Evolutionary conservation across 2,329 filamentous ascomycete genomes (phyloP).

Genomic region (Cladosporium sp.): DNA sequence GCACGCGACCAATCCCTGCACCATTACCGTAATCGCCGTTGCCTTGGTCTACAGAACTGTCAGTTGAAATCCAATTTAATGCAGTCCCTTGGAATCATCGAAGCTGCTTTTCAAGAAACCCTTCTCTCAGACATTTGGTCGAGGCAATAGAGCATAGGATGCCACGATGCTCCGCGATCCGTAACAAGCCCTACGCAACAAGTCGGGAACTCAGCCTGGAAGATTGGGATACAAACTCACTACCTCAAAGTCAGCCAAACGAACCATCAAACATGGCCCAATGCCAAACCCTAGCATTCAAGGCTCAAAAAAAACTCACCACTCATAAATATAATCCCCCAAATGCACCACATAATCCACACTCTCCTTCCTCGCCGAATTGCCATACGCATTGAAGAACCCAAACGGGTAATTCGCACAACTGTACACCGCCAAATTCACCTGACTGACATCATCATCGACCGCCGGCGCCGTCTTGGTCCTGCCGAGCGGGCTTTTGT

Average conservation of each 20-base stretch:
- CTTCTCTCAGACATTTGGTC: too few species aligned
- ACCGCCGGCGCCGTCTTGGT: slow-evolving; percentile 24
- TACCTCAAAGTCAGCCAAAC: slow-evolving; percentile 17
- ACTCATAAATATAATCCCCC: background rate
- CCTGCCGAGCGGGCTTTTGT: slow-evolving; percentile 21
- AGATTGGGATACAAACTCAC: too few species aligned
- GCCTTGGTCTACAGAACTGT: slow-evolving; percentile 34
- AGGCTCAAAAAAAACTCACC: too few species aligned
- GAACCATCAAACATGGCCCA: background rate
- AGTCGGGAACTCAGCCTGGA: too few species aligned
- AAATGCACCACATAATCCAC: slow-evolving; percentile 37
- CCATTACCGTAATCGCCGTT: slow-evolving; percentile 28
- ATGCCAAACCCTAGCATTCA: too few species aligned
- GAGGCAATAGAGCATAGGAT: too few species aligned
- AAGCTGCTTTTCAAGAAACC: too few species aligned
- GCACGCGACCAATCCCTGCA: slow-evolving; percentile 17
- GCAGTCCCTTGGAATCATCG: too few species aligned
- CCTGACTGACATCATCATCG: slow-evolving; percentile 21
- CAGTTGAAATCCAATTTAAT: too few species aligned
- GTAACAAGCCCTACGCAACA: too few species aligned
- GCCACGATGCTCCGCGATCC: too few species aligned
- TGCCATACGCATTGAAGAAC: slow-evolving; percentile 28
- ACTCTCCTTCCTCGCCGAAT: slow-evolving; percentile 28
- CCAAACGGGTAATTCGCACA: slow-evolving; percentile 27
- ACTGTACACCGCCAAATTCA: slow-evolving; percentile 25